Base-by-base conservation (phyloP, 768 basidiomycete genomes). In the Brasilioporus rufonigricans region DNA sequence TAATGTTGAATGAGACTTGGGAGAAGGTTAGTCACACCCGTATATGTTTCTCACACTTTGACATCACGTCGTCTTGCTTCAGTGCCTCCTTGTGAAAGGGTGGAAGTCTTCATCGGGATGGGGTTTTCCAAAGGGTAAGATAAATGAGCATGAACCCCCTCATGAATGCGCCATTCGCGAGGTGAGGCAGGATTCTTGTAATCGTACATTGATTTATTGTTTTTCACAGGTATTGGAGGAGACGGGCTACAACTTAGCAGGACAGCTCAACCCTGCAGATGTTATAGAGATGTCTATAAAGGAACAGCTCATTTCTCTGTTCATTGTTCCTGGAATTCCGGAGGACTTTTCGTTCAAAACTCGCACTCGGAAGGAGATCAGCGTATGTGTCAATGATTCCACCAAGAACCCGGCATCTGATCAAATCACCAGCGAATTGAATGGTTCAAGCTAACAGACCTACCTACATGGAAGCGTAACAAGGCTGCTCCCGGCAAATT, bases 71-170 rank as follows among this genome's bases (percentile, higher is more conserved):
- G 55, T 55, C 58, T 52, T 41, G 27, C 33, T 52, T 46, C 48
- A 98, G 95, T 94, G 92, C 66, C 79, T 99, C n/a, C 81, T 99
- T 56, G 97, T 99, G 55, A 94, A 97, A 73, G 97, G 97, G 8
- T 98, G 93, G 93, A 98, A 97, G 71, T 85, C 92, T 33, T 91
- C 88, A 19, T 91, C 97, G 2, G 92, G 93, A 8, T 99, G 97
- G 97, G 89, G 93, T n/a, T 99, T 98, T 72, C 97, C 97, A 8
- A 91, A 96, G 69, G 97, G 97, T n/a, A 99, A 99, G 75, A 98
- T 98, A 71, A 99, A 99, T 64, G 87, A 95, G 69, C 83, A 89
- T 56, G 97, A 99, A 69, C 84, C 87, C 9, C 82, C 86, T 52
- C 80, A 81, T 46, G 80, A 79, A 51, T 99, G 97, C 72, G 97